phyloP scores from a whole-genome alignment of 305 asterid species.

The Lippia alba region DNA sequence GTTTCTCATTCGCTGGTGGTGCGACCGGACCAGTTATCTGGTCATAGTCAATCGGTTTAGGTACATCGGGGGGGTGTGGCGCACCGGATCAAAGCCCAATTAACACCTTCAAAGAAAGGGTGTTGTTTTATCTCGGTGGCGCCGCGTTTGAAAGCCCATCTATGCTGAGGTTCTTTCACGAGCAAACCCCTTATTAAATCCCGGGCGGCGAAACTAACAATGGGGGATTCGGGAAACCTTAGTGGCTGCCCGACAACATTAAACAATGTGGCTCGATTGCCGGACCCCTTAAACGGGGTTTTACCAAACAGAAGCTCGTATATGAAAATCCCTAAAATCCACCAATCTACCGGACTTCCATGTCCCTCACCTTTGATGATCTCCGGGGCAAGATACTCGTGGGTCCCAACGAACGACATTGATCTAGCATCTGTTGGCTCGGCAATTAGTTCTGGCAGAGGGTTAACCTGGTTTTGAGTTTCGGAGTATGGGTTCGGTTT shows the following conservation, averaged over 20 bases:
- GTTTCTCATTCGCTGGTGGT: constrained; percentile 22
- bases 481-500: constrained; percentile 42
- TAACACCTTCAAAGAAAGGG: constrained; percentile 58
- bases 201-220: constrained; percentile 52
- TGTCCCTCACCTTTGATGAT: constrained; percentile 61
- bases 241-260: constrained; percentile 60
- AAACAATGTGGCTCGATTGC: constrained; percentile 52
- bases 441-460: constrained; percentile 55
- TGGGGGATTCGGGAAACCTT: constrained; percentile 51
- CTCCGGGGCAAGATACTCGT: constrained; percentile 61
- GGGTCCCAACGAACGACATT: constrained; percentile 62
- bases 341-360: constrained; percentile 65
- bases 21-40: constrained; percentile 29
- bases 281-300: constrained; percentile 59
- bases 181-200: constrained; percentile 56
- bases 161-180: constrained; percentile 55
- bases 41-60: constrained; percentile 43
- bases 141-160: constrained; percentile 54
- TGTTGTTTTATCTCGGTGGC: constrained; percentile 66
- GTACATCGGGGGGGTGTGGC: constrained; percentile 61
- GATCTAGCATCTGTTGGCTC: constrained; percentile 59
- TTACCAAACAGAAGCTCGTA: constrained; percentile 55
- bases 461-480: constrained; percentile 42
- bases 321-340: constrained; percentile 56
- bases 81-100: constrained; percentile 58